Conservation (phyloP, 441 rosid genomes). For the Gossypium davidsonii region DNA sequence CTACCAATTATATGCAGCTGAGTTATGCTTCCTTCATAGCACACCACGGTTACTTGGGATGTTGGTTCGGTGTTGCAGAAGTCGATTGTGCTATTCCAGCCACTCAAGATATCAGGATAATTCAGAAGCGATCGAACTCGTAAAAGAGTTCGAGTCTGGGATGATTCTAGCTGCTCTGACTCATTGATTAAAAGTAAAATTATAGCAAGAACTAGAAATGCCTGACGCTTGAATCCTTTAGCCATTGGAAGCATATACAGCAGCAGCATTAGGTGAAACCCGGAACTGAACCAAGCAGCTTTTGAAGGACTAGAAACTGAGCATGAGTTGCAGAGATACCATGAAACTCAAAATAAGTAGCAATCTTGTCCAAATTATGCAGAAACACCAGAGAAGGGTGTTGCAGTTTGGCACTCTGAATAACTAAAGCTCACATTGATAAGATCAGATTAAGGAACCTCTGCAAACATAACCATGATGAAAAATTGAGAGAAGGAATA, state of each 20-base stretch:
- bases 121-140: conserved; percentile 61
- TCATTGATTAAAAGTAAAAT: conserved; percentile 30
- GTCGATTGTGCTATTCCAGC: conserved; percentile 66
- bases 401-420: conserved; percentile 3
- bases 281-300: not conserved
- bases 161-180: conserved; percentile 59
- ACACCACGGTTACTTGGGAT: conserved; percentile 56
- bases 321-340: conserved; percentile 9
- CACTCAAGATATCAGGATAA: conserved; percentile 49
- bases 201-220: conserved; percentile 28
- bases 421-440: conserved; percentile 4
- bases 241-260: conserved; percentile 34
- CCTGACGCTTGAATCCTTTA: conserved; percentile 24
- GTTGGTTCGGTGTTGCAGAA: conserved; percentile 75
- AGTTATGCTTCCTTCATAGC: conserved; percentile 73
- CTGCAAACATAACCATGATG: conserved; percentile 19
- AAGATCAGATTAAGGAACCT: conserved; percentile 11
- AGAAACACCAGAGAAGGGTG: not conserved
- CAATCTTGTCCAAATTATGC: not conserved
- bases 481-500: not conserved
- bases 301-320: conserved; percentile 1
- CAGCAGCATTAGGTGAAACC: not conserved
- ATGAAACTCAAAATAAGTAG: not conserved
- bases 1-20: conserved; percentile 76
- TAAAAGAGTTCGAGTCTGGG: conserved; percentile 60